Evolutionary conservation across 495 filamentous ascomycete species (phyloP), one percentile per base, ranked within the genome.

Genomic region (Annulohypoxylon moriforme): DNA sequence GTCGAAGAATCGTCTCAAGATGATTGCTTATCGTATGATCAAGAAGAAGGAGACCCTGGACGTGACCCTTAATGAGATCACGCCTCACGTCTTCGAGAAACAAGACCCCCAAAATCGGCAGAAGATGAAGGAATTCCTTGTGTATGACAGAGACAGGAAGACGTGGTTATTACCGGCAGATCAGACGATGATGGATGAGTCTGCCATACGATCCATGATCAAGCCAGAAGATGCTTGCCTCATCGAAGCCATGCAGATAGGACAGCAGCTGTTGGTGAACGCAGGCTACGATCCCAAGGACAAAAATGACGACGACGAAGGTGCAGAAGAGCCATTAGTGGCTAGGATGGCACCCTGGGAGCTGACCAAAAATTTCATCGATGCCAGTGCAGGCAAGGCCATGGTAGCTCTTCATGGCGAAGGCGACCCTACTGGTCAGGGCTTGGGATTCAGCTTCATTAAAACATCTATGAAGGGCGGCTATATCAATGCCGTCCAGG

Each of bases 401-500:
- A 99, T 99, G 96, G 87, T 99, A 49, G 89, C 92, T 64, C 88
- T 99, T 9, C 93, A 98, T 73, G 96, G 96, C 16, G 91, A 94
- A 68, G 96, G 96, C 31, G 96, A 99, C 76, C 96, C 96, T n/a
- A 96, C 94, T 7, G 93, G 94, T 10, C 92, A 93, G 71, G 96
- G 96, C 2, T 90, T 97, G 62, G 96, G 93, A 2, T 95, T 98
- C 82, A 97, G 91, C 77, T 97, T 98, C 78, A 91, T 99, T 71
- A 92, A 94, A 74, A 97, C 93, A 0, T 96, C 93, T 11, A 99
- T 99, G 96, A 99, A 99, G 79, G 96, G 96, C 50, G 96, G 96
- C 2, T 99, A 96, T 81, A 93, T 96, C 73, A 92, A 94, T 31
- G 85, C 93, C 64, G 92, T 95, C 9, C 93, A 97, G 73, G 95